Conservation (phyloP, 2,329 filamentous ascomycete genomes). For the Microdochium trichocladiopsis region DNA sequence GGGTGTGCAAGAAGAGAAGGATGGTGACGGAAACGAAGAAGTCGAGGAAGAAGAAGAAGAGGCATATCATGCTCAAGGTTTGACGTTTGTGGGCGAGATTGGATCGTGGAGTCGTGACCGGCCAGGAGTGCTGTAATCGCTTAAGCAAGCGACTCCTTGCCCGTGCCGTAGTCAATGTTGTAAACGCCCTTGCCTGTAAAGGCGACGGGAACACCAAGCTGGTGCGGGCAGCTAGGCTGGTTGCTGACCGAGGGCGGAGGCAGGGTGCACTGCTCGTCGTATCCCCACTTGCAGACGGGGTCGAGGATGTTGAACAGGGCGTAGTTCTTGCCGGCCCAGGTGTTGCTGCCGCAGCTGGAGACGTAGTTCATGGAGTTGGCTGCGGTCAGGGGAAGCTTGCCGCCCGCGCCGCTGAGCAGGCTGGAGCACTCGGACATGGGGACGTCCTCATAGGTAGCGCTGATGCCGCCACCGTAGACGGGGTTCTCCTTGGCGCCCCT, state of each 20-base stretch:
- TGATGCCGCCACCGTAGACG: slow-evolving; percentile 35
- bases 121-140: too few species aligned
- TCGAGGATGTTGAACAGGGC: slow-evolving; percentile 45
- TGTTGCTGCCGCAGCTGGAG: slow-evolving; percentile 29
- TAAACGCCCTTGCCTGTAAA: slow-evolving; percentile 33
- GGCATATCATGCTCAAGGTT: too few species aligned
- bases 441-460: slow-evolving; percentile 31
- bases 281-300: slow-evolving; percentile 35
- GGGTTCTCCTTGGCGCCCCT: slow-evolving; percentile 37
- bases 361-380: slow-evolving; percentile 47
- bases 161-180: slow-evolving; percentile 39
- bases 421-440: slow-evolving; percentile 35
- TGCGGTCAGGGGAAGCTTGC: slow-evolving; percentile 34
- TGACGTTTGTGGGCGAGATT: too few species aligned
- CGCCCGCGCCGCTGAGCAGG: slow-evolving; percentile 36
- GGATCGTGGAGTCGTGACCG: too few species aligned
- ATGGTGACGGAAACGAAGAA: too few species aligned
- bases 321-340: slow-evolving; percentile 42
- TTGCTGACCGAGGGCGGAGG: slow-evolving; percentile 33
- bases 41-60: too few species aligned
- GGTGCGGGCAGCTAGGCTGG: slow-evolving; percentile 35
- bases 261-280: slow-evolving; percentile 37
- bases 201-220: slow-evolving; percentile 26
- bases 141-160: too few species aligned
- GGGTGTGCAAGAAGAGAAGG: too few species aligned